Conservation (phyloP, 2,329 filamentous ascomycete species). For the Helotiales sp. region DNA sequence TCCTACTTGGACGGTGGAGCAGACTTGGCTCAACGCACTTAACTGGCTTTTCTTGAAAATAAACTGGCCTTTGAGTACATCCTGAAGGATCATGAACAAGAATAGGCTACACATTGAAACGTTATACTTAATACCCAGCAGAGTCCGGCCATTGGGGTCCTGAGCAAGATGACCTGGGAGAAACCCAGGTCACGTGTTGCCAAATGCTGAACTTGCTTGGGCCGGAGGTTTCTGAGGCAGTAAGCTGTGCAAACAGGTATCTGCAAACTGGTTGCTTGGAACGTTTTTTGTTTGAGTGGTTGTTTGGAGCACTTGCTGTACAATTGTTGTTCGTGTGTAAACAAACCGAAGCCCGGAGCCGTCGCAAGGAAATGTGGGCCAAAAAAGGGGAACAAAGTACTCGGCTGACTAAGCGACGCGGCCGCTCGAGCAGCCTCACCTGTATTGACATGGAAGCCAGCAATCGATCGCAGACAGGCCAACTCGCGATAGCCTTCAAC, state of each 20-base stretch:
- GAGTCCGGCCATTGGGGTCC: no score
- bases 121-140: no score
- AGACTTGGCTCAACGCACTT: no score
- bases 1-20: no score
- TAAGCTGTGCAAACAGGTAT: background rate
- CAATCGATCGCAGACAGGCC: background rate
- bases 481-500: constrained; percentile 13
- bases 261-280: background rate
- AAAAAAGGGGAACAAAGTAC: background rate
- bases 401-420: constrained; percentile 4
- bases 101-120: no score
- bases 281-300: background rate
- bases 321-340: background rate
- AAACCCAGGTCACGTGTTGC: no score
- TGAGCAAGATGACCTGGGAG: no score
- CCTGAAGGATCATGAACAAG: no score
- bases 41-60: no score
- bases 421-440: background rate
- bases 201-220: no score
- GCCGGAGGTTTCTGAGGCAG: no score
- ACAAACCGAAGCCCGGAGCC: background rate
- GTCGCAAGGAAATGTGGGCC: background rate
- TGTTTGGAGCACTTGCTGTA: background rate
- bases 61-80: no score
- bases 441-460: background rate